phyloP scores from a whole-genome alignment of 2,329 filamentous ascomycete species.

The Aureobasidium lini region DNA sequence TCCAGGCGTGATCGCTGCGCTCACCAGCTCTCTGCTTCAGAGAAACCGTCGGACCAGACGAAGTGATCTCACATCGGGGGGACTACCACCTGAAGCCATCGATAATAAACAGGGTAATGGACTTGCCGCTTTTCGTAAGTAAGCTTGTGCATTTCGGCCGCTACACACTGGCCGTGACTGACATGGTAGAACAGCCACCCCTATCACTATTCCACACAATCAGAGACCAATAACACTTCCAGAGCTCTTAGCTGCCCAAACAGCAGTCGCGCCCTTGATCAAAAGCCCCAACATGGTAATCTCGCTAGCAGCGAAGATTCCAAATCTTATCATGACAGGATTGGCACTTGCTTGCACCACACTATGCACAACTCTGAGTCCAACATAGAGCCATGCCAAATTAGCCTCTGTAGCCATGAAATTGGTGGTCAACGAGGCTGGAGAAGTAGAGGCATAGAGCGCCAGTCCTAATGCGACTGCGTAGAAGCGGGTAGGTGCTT shows the following conservation, averaged over 20 bases:
- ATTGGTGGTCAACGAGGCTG: conserved; percentile 10
- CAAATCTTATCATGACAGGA: conserved; percentile 30
- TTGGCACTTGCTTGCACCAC: conserved; percentile 34
- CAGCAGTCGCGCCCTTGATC: neutral
- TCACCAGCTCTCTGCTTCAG: too few relatives aligned
- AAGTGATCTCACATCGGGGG: too few relatives aligned
- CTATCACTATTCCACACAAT: too few relatives aligned
- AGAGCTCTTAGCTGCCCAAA: neutral
- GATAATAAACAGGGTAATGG: too few relatives aligned
- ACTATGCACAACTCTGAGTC: conserved; percentile 33
- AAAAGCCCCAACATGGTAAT: neutral
- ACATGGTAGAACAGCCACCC: too few relatives aligned
- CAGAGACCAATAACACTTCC: neutral
- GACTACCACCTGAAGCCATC: too few relatives aligned
- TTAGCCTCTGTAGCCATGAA: conserved; percentile 23
- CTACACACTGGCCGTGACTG: too few relatives aligned
- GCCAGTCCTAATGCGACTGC: conserved; percentile 31
- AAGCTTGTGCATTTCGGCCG: too few relatives aligned
- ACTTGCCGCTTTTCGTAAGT: too few relatives aligned
- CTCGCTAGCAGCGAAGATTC: conserved; percentile 25
- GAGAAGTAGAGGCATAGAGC: conserved; percentile 18
- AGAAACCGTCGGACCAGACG: too few relatives aligned
- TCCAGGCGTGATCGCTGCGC: too few relatives aligned
- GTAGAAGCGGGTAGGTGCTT: conserved; percentile 41
- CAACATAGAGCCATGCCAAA: conserved; percentile 39